Base-by-base conservation (phyloP, 306 rosid species). In the Begonia masoniana region DNA sequence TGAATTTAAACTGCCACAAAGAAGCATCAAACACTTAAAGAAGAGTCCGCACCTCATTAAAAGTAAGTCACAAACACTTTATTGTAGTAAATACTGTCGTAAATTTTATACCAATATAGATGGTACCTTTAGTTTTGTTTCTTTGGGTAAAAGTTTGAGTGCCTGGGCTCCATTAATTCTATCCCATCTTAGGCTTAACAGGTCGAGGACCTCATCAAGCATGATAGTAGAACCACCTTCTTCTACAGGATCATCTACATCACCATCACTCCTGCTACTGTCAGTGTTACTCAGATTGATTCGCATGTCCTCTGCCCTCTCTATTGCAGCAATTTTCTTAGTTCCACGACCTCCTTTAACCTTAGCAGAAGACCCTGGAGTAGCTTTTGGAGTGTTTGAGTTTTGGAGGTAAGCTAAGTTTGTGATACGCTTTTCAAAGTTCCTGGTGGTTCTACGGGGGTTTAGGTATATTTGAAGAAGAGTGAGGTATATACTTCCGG, bases 161-260 rank as follows among this genome's bases (percentile, higher is more conserved):
- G 96, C 99, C 71, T 86, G 96, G 53, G 99, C 93, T 72, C 99
- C 96, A 70, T 86, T 87, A 70, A 83, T 74, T 74, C 95, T 77
- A 67, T 81, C 95, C 96, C 96, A 92, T 62, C 84, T 77, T 66
- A 68, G 71, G 71, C 99, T 79, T 80, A 92, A 83, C 76, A 92
- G 56, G 72, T 92, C 87, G 68, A 92, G 88, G 69, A 80, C 81
- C 75, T 86, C 86, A 52, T 81, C 93, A 61, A 86, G 84, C 99
- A 92, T 86, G 65, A 87, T 81, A 35, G 78, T 56, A 21, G 83
- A 71, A 42, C 63, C 79, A 63, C 78, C 78, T 63, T 78, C 92
- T 71, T 82, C 95, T 41, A 45, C 69, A 59, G 60, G 62, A 56
- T 83, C 99, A 60, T 91, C 99, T 4, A 64, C 68, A 62, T 86